Conservation (phyloP, 306 rosid species). For the Canavalia ensiformis region DNA sequence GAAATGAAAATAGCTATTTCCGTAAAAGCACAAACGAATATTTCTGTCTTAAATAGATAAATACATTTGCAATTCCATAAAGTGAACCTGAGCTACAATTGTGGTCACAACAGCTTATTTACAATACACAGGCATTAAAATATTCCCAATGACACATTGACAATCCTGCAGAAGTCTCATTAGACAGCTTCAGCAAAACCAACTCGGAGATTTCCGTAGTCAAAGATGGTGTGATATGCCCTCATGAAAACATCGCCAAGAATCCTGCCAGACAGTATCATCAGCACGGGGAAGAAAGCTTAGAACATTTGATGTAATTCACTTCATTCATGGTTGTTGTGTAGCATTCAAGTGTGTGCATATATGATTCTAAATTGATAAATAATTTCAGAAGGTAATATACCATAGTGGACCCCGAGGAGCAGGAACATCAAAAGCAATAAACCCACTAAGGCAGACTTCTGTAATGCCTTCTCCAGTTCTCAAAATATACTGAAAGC, state of each 20-base stretch:
- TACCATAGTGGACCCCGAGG: conserved; percentile 91
- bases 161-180: conserved; percentile 17
- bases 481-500: conserved; percentile 74
- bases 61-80: conserved; percentile 25
- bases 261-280: conserved; percentile 67
- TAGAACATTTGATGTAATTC: neutral
- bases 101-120: conserved; percentile 38
- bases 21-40: neutral
- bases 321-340: conserved; percentile 33
- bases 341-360: conserved; percentile 29
- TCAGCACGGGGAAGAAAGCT: conserved; percentile 6
- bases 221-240: conserved; percentile 83
- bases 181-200: conserved; percentile 82
- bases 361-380: conserved; percentile 26
- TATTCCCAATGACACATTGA: conserved; percentile 10
- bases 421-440: conserved; percentile 76
- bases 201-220: conserved; percentile 69
- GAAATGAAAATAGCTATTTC: conserved; percentile 3
- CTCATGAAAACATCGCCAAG: conserved; percentile 93
- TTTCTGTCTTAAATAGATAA: conserved; percentile 12
- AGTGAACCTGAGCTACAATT: conserved; percentile 20
- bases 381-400: neutral
- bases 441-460: conserved; percentile 81
- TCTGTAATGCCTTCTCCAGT: conserved; percentile 68
- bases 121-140: conserved; percentile 33